Evolutionary conservation across 225 moss, liverwort and hornwort genomes (phyloP), one percentile per base, ranked within the genome.

Genomic region (Pseudisothecium myosuroides): DNA sequence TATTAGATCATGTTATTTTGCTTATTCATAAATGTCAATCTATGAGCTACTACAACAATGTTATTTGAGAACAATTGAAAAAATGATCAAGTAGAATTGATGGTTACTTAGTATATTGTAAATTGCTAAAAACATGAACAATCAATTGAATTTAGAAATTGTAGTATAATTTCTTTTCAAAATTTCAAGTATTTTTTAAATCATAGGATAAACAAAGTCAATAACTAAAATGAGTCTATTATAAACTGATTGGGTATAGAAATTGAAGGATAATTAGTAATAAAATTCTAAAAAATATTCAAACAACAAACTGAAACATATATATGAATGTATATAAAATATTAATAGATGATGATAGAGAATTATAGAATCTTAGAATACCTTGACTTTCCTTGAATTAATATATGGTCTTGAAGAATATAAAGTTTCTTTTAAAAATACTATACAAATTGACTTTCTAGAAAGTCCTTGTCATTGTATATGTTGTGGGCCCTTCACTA

Each of bases 171-270:
- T 6, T 23, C 14, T 34, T 76, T 37, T 50, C 5, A 15, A 37
- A 15, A 2, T 29, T 60, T 31, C 7, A 59, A 52, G 20, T 7
- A 4, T 20, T 29, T 6, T 29, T 43, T 29, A 81, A 41, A 58
- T 31, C 2, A 60, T 31, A 31, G 4, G 13, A 31, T 21, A 9
- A 60, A 21, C 1, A 60, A 19, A 20, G 3, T 29, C 13, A 60
- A 41, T 14, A 60, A 29, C 20, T 20, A 81, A 41, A 59, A 18
- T 18, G 29, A 2, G 2, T 59, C 16, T 0, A 0, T 13, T 60
- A 29, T 31, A 19, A 21, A 31, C 2, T 0, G 0, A 43, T 31
- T 60, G 5, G 6, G 0, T 20, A 81, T 61, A 61, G 6, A 47
- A 63, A 82, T 63, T 47, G 9, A 63, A 82, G 7, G 10, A 82